Percentiles rank a stretch among this genome's conserved stretches.
phyloP scores from a whole-genome alignment of 2,329 filamentous ascomycete genomes.

The Ampelomyces quisqualis region DNA sequence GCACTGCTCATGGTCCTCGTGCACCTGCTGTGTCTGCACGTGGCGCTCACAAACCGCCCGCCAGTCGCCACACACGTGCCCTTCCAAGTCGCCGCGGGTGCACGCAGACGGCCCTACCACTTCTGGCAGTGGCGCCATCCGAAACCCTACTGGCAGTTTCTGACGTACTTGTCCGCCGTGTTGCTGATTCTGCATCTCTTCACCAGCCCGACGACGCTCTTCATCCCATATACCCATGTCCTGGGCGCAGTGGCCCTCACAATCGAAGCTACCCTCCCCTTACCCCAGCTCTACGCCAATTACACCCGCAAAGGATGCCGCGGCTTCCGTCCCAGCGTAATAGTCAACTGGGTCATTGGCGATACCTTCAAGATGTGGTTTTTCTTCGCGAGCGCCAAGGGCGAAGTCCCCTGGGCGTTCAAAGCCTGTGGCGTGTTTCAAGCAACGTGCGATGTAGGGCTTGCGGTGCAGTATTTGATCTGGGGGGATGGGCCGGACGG shows the following conservation, averaged over 20 bases:
- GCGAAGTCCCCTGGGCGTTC: slow-evolving; percentile 71
- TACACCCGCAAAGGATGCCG: slow-evolving; percentile 67
- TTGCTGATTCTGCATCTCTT: slow-evolving; percentile 68
- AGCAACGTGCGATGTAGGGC: slow-evolving; percentile 70
- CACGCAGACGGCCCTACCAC: slow-evolving; percentile 63
- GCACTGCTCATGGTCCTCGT: slow-evolving; percentile 61
- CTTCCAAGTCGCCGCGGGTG: slow-evolving; percentile 56
- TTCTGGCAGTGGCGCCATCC: slow-evolving; percentile 82
- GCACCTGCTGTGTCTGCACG: slow-evolving; percentile 60
- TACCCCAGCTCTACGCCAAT: slow-evolving; percentile 77
- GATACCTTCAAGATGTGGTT: slow-evolving; percentile 79
- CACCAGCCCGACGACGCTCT: slow-evolving; percentile 60
- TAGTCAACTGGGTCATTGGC: slow-evolving; percentile 75
- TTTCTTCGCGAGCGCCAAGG: slow-evolving; percentile 73
- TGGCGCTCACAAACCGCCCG: slow-evolving; percentile 60
- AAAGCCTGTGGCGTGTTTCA: slow-evolving; percentile 83
- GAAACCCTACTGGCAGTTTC: slow-evolving; percentile 77
- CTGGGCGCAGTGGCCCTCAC: slow-evolving; percentile 75
- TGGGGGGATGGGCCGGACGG: slow-evolving; percentile 24
- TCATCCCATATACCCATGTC: slow-evolving; percentile 63
- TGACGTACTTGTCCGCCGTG: slow-evolving; percentile 65
- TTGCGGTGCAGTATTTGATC: slow-evolving; percentile 65
- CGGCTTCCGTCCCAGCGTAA: slow-evolving; percentile 73
- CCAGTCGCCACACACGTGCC: slow-evolving; percentile 51
- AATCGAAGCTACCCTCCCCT: slow-evolving; percentile 77